Percentiles rank a stretch among this genome's conserved stretches.
Conservation (phyloP, 208 protist genomes). For the Spongospora subterranea region DNA sequence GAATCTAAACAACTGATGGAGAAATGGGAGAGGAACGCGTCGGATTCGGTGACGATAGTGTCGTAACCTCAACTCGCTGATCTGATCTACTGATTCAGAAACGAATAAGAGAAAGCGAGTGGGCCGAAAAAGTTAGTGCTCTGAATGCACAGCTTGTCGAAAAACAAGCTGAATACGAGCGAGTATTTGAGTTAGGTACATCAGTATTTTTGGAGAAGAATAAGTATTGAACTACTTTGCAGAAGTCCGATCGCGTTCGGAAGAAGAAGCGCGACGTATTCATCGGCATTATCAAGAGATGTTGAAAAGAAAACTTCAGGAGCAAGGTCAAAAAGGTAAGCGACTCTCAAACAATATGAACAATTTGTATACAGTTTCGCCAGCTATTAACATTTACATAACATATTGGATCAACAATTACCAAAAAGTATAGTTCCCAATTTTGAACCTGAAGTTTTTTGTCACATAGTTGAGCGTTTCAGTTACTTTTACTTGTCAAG, state of each 20-base stretch:
- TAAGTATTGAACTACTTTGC: too few species aligned
- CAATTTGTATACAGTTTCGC: neutral
- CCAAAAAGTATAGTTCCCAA: too few species aligned
- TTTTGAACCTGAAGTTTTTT: too few species aligned
- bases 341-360: neutral
- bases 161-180: slow-evolving; percentile 37
- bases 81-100: neutral
- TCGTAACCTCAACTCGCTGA: neutral
- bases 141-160: slow-evolving; percentile 31
- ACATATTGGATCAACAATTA: too few species aligned
- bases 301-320: neutral
- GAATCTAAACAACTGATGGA: neutral
- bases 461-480: too few species aligned
- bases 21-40: neutral
- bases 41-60: neutral
- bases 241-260: slow-evolving; percentile 21
- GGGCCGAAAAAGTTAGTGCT: neutral
- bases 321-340: neutral
- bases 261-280: slow-evolving; percentile 45
- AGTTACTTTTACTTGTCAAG: too few species aligned
- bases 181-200: neutral
- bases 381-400: too few species aligned
- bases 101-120: slow-evolving; percentile 2
- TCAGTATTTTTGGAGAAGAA: too few species aligned
- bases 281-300: slow-evolving; percentile 20